Conservation (phyloP, 1,284 basidiomycete species). For the Uromyces viciae-fabae region DNA sequence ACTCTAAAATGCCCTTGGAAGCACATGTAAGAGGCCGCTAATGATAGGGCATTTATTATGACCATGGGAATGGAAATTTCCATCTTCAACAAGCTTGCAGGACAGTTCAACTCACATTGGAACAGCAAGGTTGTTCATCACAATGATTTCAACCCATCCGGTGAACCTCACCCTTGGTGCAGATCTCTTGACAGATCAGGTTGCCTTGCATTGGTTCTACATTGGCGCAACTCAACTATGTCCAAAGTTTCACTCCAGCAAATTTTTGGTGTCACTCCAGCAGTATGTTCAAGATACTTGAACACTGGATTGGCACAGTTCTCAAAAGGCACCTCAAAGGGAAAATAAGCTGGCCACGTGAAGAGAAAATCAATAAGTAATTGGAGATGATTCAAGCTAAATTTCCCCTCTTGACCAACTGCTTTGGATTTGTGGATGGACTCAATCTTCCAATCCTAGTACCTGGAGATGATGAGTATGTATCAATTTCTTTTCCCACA, state of each 20-base stretch:
- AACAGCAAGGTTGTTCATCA: neutral
- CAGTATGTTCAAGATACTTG: neutral
- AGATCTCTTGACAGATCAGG: neutral
- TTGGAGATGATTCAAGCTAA: too few relatives aligned
- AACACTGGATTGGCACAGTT: neutral
- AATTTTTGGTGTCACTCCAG: neutral
- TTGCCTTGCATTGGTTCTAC: conserved; percentile 57
- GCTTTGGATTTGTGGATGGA: conserved; percentile 56
- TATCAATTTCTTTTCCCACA: neutral
- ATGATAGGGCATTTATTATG: neutral
- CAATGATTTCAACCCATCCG: neutral
- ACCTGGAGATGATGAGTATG: conserved; percentile 55
- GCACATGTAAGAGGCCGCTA: too few relatives aligned
- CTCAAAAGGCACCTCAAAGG: too few relatives aligned
- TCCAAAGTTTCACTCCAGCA: neutral
- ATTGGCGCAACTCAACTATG: conserved; percentile 55
- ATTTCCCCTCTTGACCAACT: conserved; percentile 55
- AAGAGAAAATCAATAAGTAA: too few relatives aligned
- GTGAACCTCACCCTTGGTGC: neutral
- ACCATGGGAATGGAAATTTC: neutral
- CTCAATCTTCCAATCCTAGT: conserved; percentile 50
- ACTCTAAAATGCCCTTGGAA: too few relatives aligned
- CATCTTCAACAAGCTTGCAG: neutral
- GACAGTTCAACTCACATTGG: neutral
- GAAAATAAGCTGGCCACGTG: too few relatives aligned